Conservation (phyloP, 306 rosid species). For the Quercus dentata region DNA sequence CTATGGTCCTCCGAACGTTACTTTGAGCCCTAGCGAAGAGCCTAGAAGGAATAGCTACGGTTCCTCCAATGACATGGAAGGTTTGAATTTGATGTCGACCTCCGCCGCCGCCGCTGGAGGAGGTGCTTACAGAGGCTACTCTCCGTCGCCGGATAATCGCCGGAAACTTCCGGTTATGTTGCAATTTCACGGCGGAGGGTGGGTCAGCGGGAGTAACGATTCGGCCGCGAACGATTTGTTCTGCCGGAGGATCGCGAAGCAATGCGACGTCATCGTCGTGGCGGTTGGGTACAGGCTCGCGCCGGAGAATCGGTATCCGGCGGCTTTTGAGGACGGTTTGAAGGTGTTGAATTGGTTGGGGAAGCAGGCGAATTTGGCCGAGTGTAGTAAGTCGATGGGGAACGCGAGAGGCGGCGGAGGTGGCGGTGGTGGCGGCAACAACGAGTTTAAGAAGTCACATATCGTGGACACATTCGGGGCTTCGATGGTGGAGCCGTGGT, state of each 20-base stretch:
- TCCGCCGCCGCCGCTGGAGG: slow-evolving; percentile 1
- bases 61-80: slow-evolving; percentile 29
- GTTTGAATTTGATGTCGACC: slow-evolving; percentile 56
- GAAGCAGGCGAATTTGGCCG: slow-evolving; percentile 90
- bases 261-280: slow-evolving; percentile 70
- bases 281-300: slow-evolving; percentile 87
- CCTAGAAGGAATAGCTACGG: slow-evolving; percentile 48
- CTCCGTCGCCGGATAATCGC: slow-evolving; percentile 40
- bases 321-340: slow-evolving; percentile 87
- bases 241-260: slow-evolving; percentile 75
- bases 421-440: slow-evolving; percentile 19
- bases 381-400: slow-evolving; percentile 74
- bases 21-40: slow-evolving; percentile 23
- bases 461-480: slow-evolving; percentile 86
- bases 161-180: slow-evolving; percentile 70
- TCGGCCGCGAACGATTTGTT: slow-evolving; percentile 75
- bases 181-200: slow-evolving; percentile 98
- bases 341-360: slow-evolving; percentile 94
- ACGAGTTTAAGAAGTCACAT: slow-evolving; percentile 60
- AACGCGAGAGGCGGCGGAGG: slow-evolving; percentile 24
- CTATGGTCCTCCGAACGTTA: slow-evolving; percentile 28
- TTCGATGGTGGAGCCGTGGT: slow-evolving; percentile 89
- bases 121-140: slow-evolving; percentile 67
- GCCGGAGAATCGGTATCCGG: slow-evolving; percentile 84
- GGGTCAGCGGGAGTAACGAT: slow-evolving; percentile 95